Evolutionary conservation across 371 early-diverging fungal genomes (phyloP).

Genomic region (Rhizopus microsporus): DNA sequence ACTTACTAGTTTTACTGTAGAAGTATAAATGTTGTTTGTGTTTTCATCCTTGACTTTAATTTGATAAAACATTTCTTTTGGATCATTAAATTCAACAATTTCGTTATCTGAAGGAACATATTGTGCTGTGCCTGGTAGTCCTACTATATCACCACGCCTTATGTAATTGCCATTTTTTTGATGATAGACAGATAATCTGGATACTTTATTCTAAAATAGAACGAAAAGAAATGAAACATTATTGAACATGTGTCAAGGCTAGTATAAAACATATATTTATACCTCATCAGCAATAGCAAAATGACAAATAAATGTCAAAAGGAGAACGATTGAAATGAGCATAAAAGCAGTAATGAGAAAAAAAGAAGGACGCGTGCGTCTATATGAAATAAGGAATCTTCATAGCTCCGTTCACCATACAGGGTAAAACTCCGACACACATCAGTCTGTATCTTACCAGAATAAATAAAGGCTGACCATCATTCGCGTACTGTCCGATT

Average conservation of each 20-base stretch:
- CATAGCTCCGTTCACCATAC: too few species aligned
- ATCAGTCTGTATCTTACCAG: too few species aligned
- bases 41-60: constrained; percentile 32
- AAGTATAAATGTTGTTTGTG: constrained; percentile 21
- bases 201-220: not conserved
- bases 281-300: not conserved
- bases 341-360: not conserved
- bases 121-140: constrained; percentile 19
- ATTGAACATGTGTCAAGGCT: too few species aligned
- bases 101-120: constrained; percentile 25
- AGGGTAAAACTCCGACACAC: too few species aligned
- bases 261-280: not conserved
- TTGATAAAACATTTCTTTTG: constrained; percentile 22
- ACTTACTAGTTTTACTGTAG: constrained; percentile 27
- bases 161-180: constrained; percentile 27
- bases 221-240: not conserved
- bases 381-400: too few species aligned
- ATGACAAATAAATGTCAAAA: not conserved
- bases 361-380: not conserved
- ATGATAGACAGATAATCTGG: constrained; percentile 22
- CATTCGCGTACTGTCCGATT: too few species aligned
- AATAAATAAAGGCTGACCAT: too few species aligned
- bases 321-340: too few species aligned
- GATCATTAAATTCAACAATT: constrained; percentile 17
- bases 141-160: constrained; percentile 33